Conservation (phyloP, 2,329 filamentous ascomycete species). For the Aspergillus fumigatiaffinis region DNA sequence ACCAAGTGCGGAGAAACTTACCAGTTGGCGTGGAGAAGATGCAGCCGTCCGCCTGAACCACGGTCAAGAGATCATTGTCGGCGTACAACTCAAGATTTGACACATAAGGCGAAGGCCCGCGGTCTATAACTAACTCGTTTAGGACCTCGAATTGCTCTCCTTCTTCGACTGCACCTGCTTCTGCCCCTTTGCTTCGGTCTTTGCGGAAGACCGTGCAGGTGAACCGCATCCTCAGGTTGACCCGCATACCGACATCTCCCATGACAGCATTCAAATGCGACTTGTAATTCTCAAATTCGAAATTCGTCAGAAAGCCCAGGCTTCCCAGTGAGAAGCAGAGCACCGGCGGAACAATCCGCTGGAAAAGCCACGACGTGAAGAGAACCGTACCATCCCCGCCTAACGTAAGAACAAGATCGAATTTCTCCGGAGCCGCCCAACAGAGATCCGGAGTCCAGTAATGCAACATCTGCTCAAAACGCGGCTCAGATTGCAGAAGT, state of each 20-base stretch:
- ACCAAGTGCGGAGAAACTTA: constrained; percentile 23
- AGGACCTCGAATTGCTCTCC: constrained; percentile 96
- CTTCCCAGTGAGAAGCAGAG: constrained; percentile 90
- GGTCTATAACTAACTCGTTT: constrained; percentile 97
- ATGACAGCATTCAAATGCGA: constrained; percentile 82
- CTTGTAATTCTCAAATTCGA: constrained; percentile 88
- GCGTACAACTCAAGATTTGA: constrained; percentile 95
- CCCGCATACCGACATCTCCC: constrained; percentile 92
- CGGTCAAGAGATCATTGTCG: constrained; percentile 89
- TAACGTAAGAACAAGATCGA: constrained; percentile 89
- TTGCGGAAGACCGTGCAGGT: constrained; percentile 93
- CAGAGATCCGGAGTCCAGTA: constrained; percentile 98
- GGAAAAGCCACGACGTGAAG: constrained; percentile 95
- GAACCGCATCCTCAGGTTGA: constrained; percentile 97
- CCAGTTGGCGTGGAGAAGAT: constrained; percentile 97
- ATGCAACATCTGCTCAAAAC: constrained; percentile 77
- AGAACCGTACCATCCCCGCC: constrained; percentile 96
- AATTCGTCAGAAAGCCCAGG: constrained; percentile 92
- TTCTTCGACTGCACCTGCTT: constrained; percentile 67
- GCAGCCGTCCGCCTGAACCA: constrained; percentile 94
- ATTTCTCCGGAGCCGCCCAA: constrained; percentile 89
- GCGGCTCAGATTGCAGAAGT: constrained; percentile 68
- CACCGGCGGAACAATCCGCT: constrained; percentile 88
- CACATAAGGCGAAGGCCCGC: constrained; percentile 92
- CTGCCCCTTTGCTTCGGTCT: constrained; percentile 44